Percentiles rank a stretch among this genome's conserved stretches.
Conservation (phyloP, 2,329 filamentous ascomycete genomes). For the Pyrenophora seminiperda region DNA sequence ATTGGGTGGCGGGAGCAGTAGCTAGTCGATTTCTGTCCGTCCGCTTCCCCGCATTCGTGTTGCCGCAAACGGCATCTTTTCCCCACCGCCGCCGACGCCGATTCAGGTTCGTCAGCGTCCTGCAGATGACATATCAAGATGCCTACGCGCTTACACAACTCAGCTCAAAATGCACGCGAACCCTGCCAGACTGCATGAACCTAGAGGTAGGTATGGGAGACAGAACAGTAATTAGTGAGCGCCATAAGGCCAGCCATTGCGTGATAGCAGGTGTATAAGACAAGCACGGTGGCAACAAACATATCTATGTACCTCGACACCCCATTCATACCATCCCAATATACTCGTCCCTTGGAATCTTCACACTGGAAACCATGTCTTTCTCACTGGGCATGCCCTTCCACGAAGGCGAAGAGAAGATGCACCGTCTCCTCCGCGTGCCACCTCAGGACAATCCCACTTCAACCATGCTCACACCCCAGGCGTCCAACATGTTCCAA, state of each 20-base stretch:
- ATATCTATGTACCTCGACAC: no score
- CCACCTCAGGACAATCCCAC: conserved; percentile 70
- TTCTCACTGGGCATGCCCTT: conserved; percentile 57
- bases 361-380: conserved; percentile 39
- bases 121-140: background rate
- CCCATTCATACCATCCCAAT: no score
- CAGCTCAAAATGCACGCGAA: no score
- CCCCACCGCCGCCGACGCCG: background rate
- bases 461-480: conserved; percentile 63
- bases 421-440: conserved; percentile 67
- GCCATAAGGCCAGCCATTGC: no score
- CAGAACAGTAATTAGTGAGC: no score
- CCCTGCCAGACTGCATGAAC: no score
- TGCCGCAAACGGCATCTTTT: background rate
- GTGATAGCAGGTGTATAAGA: no score
- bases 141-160: background rate
- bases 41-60: background rate
- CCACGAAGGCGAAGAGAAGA: conserved; percentile 69
- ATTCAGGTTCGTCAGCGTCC: background rate
- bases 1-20: no score
- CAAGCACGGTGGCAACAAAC: no score
- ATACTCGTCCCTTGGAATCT: background rate
- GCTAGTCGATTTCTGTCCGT: no score
- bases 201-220: no score
- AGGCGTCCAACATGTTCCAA: conserved; percentile 65